Evolutionary conservation across 163 green algal species (phyloP).

Genomic region (Chlorella variabilis): DNA sequence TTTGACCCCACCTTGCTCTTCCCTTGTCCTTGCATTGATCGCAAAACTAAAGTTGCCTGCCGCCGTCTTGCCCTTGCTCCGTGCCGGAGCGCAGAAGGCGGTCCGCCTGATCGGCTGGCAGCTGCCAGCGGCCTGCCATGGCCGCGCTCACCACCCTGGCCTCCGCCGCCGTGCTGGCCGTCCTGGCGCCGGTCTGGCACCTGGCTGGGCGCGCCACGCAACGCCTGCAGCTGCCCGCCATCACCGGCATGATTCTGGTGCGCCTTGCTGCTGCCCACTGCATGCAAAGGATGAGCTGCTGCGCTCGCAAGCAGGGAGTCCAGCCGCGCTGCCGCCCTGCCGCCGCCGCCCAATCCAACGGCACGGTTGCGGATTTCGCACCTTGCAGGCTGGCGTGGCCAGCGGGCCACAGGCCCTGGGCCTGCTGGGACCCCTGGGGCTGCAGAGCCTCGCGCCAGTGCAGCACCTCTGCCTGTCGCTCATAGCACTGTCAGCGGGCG

Average conservation of each 20-base stretch:
- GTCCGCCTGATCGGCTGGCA: too few relatives aligned
- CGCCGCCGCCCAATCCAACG: too few relatives aligned
- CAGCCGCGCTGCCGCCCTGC: not conserved
- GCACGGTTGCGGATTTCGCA: too few relatives aligned
- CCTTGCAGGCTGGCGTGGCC: constrained; percentile 66
- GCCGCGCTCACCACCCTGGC: not conserved
- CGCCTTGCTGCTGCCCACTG: not conserved
- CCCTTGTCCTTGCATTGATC: too few relatives aligned
- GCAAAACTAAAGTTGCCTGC: too few relatives aligned
- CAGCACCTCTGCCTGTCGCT: constrained; percentile 66
- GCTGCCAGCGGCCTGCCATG: too few relatives aligned
- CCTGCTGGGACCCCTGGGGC: constrained; percentile 57
- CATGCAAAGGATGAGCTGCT: too few relatives aligned
- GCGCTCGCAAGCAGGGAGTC: not conserved
- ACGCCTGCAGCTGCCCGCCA: constrained; percentile 23
- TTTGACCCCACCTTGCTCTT: too few relatives aligned
- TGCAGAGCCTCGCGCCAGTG: constrained; percentile 60
- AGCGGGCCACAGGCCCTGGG: constrained; percentile 70
- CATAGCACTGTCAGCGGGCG: constrained; percentile 85
- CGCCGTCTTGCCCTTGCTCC: too few relatives aligned
- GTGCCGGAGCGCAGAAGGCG: too few relatives aligned
- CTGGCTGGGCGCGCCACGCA: not conserved
- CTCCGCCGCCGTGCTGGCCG: not conserved
- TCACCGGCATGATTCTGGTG: constrained; percentile 50
- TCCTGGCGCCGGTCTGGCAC: constrained; percentile 5